Percentiles rank a stretch among this genome's conserved stretches.
Evolutionary conservation across 768 basidiomycete genomes (phyloP).

Genomic region (Pseudohyphozyma bogoriensis): DNA sequence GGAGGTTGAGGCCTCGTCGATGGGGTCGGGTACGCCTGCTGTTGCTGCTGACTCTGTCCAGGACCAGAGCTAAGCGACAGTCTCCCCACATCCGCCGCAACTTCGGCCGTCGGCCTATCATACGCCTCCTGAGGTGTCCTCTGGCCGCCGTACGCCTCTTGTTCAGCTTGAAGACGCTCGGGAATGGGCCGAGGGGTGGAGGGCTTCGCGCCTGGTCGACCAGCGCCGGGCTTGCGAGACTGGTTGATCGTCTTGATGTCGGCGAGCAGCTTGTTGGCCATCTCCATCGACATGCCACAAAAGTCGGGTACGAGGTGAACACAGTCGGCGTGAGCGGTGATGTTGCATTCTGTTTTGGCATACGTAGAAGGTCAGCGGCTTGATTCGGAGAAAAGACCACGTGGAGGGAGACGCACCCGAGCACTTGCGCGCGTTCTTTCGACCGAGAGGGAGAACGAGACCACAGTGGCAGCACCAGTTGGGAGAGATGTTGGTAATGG

Average conservation of each 20-base stretch:
- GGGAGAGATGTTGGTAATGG: conserved; percentile 89
- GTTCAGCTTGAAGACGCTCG: conserved; percentile 17
- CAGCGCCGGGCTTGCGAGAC: conserved; percentile 26
- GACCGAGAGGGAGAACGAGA: conserved; percentile 82
- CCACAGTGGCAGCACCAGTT: conserved; percentile 99
- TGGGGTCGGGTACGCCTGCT: not conserved
- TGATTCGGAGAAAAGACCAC: no score
- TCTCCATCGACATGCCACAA: conserved; percentile 99
- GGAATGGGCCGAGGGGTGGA: conserved; percentile 1
- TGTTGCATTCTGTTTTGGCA: conserved; percentile 62
- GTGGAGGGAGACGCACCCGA: conserved; percentile 41
- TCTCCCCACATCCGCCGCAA: not conserved
- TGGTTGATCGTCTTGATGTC: conserved; percentile 62
- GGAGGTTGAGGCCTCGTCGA: not conserved
- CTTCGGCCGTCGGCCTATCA: not conserved
- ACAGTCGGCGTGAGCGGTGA: conserved; percentile 79
- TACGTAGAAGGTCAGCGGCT: not conserved
- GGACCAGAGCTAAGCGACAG: not conserved
- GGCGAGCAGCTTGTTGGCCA: conserved; percentile 80
- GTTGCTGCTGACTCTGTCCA: not conserved
- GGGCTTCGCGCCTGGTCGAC: conserved; percentile 6
- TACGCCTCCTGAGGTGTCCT: conserved; percentile 4
- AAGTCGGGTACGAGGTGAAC: conserved; percentile 98
- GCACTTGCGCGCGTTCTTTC: conserved; percentile 92
- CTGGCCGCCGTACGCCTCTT: conserved; percentile 2